phyloP scores from a whole-genome alignment of 345 rosid species.

The Trapa bicornis region DNA sequence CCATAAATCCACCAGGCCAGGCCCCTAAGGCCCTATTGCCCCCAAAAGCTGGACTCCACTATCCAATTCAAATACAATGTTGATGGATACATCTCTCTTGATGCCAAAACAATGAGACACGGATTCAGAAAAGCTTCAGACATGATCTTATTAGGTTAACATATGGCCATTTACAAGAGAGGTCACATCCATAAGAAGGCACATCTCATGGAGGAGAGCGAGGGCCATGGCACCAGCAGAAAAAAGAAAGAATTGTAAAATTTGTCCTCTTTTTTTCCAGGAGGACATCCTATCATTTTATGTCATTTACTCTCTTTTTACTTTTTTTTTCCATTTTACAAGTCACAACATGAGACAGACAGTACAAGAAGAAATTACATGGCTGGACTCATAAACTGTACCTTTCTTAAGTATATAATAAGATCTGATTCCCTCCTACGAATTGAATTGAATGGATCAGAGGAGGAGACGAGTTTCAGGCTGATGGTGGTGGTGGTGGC shows the following conservation, averaged over 20 bases:
- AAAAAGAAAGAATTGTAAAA: neutral
- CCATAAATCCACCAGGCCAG: too few species aligned
- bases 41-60: too few species aligned
- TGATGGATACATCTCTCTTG: neutral
- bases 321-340: neutral
- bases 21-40: neutral
- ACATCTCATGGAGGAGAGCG: neutral
- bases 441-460: neutral
- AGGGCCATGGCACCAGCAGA: neutral
- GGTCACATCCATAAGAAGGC: neutral
- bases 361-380: neutral
- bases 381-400: neutral
- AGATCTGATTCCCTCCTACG: neutral
- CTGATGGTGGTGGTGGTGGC: slow-evolving; percentile 1
- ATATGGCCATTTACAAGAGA: neutral
- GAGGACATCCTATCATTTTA: neutral
- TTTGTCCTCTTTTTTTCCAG: neutral
- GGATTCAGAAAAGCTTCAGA: neutral
- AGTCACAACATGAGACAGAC: slow-evolving; percentile 1
- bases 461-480: slow-evolving; percentile 47
- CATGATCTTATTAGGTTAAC: neutral
- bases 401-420: neutral
- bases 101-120: neutral
- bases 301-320: neutral
- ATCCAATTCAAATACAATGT: neutral